phyloP scores from a whole-genome alignment of 495 filamentous ascomycete species.

The Penicillium crystallinum region DNA sequence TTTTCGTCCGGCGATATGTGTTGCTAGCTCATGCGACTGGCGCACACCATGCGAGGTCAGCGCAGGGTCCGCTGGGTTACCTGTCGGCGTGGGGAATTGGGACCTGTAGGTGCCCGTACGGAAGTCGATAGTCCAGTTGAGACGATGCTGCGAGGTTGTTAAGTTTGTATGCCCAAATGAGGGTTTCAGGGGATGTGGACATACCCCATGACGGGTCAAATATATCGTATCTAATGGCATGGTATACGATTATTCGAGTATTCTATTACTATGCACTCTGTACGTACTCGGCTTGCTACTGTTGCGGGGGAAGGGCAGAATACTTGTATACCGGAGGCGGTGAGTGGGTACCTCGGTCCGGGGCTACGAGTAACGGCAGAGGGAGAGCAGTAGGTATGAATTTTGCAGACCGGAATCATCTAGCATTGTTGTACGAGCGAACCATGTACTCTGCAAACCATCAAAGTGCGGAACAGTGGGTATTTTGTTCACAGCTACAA shows the following conservation, averaged over 20 bases:
- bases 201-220: conserved; percentile 79
- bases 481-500: conserved; percentile 26
- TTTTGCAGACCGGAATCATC: conserved; percentile 21
- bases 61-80: conserved; percentile 79
- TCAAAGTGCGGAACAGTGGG: conserved; percentile 14
- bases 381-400: not conserved
- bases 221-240: conserved; percentile 75
- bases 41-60: conserved; percentile 78
- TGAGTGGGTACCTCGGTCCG: conserved; percentile 16
- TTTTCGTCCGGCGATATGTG: conserved; percentile 52
- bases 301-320: conserved; percentile 19
- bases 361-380: conserved; percentile 4
- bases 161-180: conserved; percentile 11
- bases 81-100: conserved; percentile 70
- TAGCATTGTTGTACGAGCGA: conserved; percentile 21
- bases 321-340: conserved; percentile 12
- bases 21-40: conserved; percentile 75
- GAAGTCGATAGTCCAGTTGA: conserved; percentile 79
- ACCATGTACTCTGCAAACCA: conserved; percentile 30
- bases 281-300: not conserved
- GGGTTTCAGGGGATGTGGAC: conserved; percentile 23
- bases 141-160: conserved; percentile 62
- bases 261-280: not conserved
- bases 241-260: not conserved
- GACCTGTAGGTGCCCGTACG: conserved; percentile 66